Percentiles rank a stretch among this genome's conserved stretches.
Evolutionary conservation across 495 filamentous ascomycete species (phyloP).

Genomic region (Penicillium waksmanii): DNA sequence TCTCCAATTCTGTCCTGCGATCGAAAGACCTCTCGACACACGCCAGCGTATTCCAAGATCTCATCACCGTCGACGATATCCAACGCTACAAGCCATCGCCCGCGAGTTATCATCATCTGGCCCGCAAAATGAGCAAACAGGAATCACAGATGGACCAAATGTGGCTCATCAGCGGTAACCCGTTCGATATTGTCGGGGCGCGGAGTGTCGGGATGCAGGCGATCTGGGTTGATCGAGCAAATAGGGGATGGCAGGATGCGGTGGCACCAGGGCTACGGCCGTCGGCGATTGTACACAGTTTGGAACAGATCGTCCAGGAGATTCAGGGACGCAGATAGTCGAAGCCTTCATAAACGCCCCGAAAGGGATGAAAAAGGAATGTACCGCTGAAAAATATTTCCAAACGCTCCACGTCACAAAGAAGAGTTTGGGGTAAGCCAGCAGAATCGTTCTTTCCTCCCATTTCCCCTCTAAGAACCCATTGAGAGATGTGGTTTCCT

Average conservation of each 20-base stretch:
- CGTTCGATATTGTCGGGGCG: conserved; percentile 72
- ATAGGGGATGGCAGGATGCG: conserved; percentile 46
- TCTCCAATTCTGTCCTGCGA: conserved; percentile 59
- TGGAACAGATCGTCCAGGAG: conserved; percentile 34
- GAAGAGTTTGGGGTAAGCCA: conserved; percentile 57
- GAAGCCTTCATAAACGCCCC: not conserved
- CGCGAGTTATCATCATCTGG: conserved; percentile 65
- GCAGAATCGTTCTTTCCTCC: conserved; percentile 50
- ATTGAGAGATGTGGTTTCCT: conserved; percentile 43
- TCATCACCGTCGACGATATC: conserved; percentile 65
- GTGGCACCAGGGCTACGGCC: conserved; percentile 31
- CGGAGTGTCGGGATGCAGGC: conserved; percentile 55
- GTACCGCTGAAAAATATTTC: conserved; percentile 54
- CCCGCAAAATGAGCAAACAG: conserved; percentile 52
- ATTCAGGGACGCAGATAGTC: conserved; percentile 23
- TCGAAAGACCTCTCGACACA: conserved; percentile 60
- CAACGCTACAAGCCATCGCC: conserved; percentile 70
- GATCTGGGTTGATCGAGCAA: conserved; percentile 69
- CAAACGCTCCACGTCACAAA: conserved; percentile 52
- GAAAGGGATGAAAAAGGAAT: conserved; percentile 22
- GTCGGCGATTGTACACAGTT: conserved; percentile 32
- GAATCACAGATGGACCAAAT: conserved; percentile 54
- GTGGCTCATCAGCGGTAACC: conserved; percentile 78
- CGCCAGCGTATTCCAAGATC: conserved; percentile 51
- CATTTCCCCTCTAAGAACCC: conserved; percentile 53